These are phyloP conservation scores for Rhizopus arrhizus DNA, from an alignment of 371 early-diverging fungal species.

Conservation along the genomic window DNA sequence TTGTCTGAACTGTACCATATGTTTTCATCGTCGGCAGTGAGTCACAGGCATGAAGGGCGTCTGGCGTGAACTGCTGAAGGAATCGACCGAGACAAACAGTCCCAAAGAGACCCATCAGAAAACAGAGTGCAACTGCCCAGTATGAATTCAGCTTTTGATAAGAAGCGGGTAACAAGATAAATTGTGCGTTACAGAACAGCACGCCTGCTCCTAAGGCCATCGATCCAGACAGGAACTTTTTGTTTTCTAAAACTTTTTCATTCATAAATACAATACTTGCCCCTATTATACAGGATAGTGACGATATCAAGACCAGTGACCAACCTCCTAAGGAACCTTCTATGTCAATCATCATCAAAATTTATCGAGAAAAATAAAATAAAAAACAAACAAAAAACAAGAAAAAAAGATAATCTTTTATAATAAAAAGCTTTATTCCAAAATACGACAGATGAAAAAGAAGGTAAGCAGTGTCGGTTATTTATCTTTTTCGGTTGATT, in stretches of 20 bases:
- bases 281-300: constrained; percentile 28
- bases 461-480: neutral
- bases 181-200: constrained; percentile 30
- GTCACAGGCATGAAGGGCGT: constrained; percentile 32
- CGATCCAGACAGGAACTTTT: constrained; percentile 25
- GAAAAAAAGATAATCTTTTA: constrained; percentile 1
- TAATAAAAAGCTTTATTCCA: no score
- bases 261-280: constrained; percentile 30
- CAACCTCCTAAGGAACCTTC: constrained; percentile 22
- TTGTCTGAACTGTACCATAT: constrained; percentile 1
- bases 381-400: constrained; percentile 7
- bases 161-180: constrained; percentile 31
- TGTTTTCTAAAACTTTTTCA: constrained; percentile 15
- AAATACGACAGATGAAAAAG: no score
- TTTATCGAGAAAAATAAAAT: neutral
- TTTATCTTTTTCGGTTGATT: neutral
- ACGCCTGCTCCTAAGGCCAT: constrained; percentile 36
- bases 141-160: constrained; percentile 22
- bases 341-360: neutral
- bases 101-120: constrained; percentile 24
- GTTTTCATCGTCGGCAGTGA: neutral
- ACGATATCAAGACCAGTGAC: constrained; percentile 29
- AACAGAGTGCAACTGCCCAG: constrained; percentile 18
- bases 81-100: constrained; percentile 17
- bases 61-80: constrained; percentile 27